Evolutionary conservation across 208 protist species (phyloP), one percentile per base, ranked within the genome.

Genomic region (Crithidia sp.): DNA sequence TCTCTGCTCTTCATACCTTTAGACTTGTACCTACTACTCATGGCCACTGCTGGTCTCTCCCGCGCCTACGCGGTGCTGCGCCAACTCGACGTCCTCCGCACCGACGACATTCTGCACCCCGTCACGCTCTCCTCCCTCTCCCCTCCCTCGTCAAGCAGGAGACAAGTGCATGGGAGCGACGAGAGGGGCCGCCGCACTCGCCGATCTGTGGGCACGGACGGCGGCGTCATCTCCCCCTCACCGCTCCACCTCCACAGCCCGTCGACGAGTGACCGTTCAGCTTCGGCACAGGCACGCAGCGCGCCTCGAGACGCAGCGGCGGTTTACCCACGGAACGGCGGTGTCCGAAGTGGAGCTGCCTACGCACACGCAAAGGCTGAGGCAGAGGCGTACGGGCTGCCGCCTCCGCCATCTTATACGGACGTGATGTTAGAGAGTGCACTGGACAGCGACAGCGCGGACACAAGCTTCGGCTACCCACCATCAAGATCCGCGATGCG

Each of bases 1-100:
- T 1, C 28, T 28, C 28, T 28, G 28, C 28, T 28, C 1, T 28
- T 28, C 28, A 28, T 28, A 28, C 28, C 28, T 28, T 28, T 28
- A 28, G 28, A 28, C 28, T 28, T 28, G 28, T 28, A 28, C 28
- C 1, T 28, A 28, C 28, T 28, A 28, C 12, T 40, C 17, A 79
- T 79, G 74, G n/a, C 74, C 60, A 69, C 77, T 44, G 37, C 81
- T 64, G 74, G 82, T 19, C 84, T 93, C 12, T 88, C 82, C 17
- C 76, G 81, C 28, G 89, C 89, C 0, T 94, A 94, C 71, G 89
- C 89, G 5, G 82, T 88, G 40, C 82, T 94, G 37, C 79, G 77
- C 37, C 84, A 88, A 36, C 72, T 94, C 2, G 89, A 94, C 50
- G 54, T 83, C 6, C 70, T 94, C 57, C 75, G 84, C 10, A 77